Conservation (phyloP, 768 basidiomycete species). For the Naganishia antarctica region DNA sequence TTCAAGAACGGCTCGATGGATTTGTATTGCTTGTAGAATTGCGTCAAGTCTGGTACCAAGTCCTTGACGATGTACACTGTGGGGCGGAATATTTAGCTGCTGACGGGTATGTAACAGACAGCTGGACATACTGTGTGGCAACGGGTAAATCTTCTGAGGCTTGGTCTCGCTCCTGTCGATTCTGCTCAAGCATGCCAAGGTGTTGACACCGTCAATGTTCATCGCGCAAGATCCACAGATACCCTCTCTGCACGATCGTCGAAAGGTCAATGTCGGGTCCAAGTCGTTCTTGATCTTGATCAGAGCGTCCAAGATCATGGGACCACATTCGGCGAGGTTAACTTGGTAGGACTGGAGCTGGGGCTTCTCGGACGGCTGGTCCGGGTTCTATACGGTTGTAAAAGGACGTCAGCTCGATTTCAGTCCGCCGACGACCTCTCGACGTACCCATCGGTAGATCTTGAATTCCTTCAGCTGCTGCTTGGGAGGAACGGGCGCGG, state of each 20-base stretch:
- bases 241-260: slow-evolving; percentile 55
- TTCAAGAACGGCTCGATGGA: slow-evolving; percentile 95
- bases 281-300: slow-evolving; percentile 99
- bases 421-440: neutral
- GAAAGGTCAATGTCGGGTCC: slow-evolving; percentile 94
- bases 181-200: slow-evolving; percentile 90
- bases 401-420: neutral
- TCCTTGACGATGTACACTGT: slow-evolving; percentile 57
- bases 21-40: slow-evolving; percentile 87
- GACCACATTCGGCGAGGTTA: slow-evolving; percentile 89
- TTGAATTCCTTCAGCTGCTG: slow-evolving; percentile 79
- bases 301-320: slow-evolving; percentile 64
- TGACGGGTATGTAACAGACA: neutral
- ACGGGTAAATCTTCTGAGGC: slow-evolving; percentile 87
- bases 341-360: slow-evolving; percentile 82
- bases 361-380: slow-evolving; percentile 86
- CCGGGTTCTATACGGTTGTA: slow-evolving; percentile 69
- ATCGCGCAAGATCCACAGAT: slow-evolving; percentile 98
- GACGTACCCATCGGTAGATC: slow-evolving; percentile 92
- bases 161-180: slow-evolving; percentile 72
- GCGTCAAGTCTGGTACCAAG: slow-evolving; percentile 65
- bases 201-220: slow-evolving; percentile 96
- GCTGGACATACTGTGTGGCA: slow-evolving; percentile 79
- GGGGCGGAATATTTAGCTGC: neutral
- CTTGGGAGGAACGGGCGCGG: slow-evolving; percentile 29